Evolutionary conservation across 768 basidiomycete species (phyloP).

Genomic region (Rhodosporidiobolus sp.): DNA sequence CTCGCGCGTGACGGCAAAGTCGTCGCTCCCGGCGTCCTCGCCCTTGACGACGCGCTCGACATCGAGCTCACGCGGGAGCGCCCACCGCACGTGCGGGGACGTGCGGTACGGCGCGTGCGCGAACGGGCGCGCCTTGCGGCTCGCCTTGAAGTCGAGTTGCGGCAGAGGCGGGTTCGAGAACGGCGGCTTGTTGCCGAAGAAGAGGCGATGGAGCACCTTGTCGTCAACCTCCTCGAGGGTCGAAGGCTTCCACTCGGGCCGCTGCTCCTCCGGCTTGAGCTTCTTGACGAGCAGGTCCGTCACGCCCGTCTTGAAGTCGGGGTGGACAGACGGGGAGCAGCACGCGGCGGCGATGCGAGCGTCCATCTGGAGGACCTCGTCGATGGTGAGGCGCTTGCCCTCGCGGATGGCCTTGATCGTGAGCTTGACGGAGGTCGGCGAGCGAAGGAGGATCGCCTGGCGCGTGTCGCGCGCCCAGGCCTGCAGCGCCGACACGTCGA

Average conservation of each 20-base stretch:
- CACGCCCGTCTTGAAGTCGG: conserved; percentile 82
- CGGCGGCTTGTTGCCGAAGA: conserved; percentile 55
- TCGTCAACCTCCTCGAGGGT: conserved; percentile 60
- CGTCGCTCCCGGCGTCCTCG: conserved; percentile 61
- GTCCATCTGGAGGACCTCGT: conserved; percentile 75
- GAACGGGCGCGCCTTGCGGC: conserved; percentile 34
- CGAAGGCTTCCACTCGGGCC: conserved; percentile 70
- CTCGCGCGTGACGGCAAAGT: conserved; percentile 60
- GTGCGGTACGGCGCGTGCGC: conserved; percentile 43
- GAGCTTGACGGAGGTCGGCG: conserved; percentile 89
- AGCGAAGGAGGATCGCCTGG: conserved; percentile 62
- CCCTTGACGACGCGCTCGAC: conserved; percentile 68
- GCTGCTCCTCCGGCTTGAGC: conserved; percentile 48
- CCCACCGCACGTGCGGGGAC: conserved; percentile 52
- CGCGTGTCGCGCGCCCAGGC: conserved; percentile 74
- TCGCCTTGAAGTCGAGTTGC: conserved; percentile 31
- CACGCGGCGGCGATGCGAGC: conserved; percentile 82
- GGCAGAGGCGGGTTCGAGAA: conserved; percentile 35
- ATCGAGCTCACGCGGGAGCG: conserved; percentile 73
- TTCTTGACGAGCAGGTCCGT: conserved; percentile 60
- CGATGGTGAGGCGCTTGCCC: conserved; percentile 64
- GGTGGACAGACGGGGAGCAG: conserved; percentile 65
- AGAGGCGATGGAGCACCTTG: conserved; percentile 59
- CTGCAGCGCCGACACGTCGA: conserved; percentile 54
- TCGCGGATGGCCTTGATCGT: conserved; percentile 73